Evolutionary conservation across 345 rosid genomes (phyloP), one percentile per base, ranked within the genome.

Genomic region (Adansonia digitata): DNA sequence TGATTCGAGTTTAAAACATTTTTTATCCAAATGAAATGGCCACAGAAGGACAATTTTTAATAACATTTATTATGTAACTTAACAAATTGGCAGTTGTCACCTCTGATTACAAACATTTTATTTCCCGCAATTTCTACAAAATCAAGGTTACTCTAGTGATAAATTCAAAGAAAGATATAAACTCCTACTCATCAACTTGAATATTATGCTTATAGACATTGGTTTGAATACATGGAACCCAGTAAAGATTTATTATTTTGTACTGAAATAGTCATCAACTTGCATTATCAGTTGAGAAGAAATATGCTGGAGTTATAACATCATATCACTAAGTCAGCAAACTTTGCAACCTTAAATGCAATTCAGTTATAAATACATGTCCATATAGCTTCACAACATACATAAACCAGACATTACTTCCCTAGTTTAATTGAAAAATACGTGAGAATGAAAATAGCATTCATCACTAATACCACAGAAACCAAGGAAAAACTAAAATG

Each of bases 401-500:
- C 56, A 31, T 10, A 49, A 4, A 29, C 42, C 5, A 29, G 42
- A 26, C 42, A 48, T 69, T 46, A 67, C 72, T 48, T 69, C 57
- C 48, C 10, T 42, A 14, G 29, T 65, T 65, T 13, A 20, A 64
- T 20, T 40, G 51, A 13, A 65, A 63, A 20, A 61, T 40, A n/a
- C 26, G 18, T 46, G 55, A 66, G 8, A 65, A 67, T 14, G 55
- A 68, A 46, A 64, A 24, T 42, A 66, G 15, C 49, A 18, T 26
- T 29, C 40, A 14, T 46, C 20, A 43, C 10, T 14, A 43, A 42
- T 20, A 6, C 11, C 55, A 45, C 13, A 67, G 51, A 67, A 15
- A 67, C 35, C 37, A 31, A 69, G 27, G 73, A 0, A 40, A 40
- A 55, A 40, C 48, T 24, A 34, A 71, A 71, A 81, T 43, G 70